Base-by-base conservation (phyloP, 2,329 filamentous ascomycete genomes). In the Ascochyta lentis region DNA sequence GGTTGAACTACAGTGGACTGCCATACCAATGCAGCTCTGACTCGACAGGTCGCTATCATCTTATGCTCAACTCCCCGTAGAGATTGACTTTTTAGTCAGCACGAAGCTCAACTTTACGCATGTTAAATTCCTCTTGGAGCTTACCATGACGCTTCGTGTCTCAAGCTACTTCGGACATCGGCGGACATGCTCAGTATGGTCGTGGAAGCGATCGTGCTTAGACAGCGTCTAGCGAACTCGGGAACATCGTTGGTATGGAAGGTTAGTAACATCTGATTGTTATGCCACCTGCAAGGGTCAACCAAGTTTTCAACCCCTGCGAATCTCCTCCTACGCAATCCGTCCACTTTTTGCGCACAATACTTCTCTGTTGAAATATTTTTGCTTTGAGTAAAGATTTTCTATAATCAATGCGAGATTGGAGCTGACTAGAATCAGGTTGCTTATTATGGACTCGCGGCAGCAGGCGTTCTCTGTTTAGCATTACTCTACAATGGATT, bases 231-330 rank as follows among this genome's bases (percentile, higher is more conserved):
- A 3, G 68, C 61, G 2, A 76, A 76, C 34, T 75, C 72, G 1
- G 73, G 73, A 10, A 75, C 68, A 4, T 59, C 63, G 4, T 59
- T 74, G 29, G 59, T 70, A 0, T 75, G 72, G 70, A 73, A 72
- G 61, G 71, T 68, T 7, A 35, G 27, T 42, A 13, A 4, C 9
- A 10, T 6, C 40, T 16, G 3, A 29, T 29, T 10, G 3, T 29
- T 19, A 19, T 19, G 19, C 19, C 19, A 19, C 19, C 19, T 19
- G 19, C 19, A 19, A 19, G 6, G 27, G 26, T 27, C 6, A 9
- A 27, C 26, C 26, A 27, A 29, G 8, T 29, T 10, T 8, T 3
- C 4, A 29, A 3, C 12, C 12, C 27, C 12, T 27, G 26, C 26
- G 6, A 9, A 9, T 9, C 9, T 27, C 27, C 8, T 29, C 27